These are phyloP conservation scores for Fusarium chaquense DNA, from an alignment of 2,329 filamentous ascomycete genomes.

Conservation along the genomic window DNA sequence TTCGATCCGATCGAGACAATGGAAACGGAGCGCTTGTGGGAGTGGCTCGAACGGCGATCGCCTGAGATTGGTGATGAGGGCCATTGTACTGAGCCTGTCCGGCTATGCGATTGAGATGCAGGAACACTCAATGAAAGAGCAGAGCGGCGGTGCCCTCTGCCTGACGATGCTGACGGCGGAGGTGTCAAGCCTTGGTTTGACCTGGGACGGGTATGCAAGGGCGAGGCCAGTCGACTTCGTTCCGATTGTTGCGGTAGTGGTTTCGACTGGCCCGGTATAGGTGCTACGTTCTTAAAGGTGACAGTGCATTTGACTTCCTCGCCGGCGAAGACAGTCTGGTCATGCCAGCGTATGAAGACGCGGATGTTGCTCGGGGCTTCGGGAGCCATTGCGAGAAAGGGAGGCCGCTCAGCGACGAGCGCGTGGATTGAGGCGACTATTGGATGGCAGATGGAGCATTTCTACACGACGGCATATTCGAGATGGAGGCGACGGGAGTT, in stretches of 20 bases:
- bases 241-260: conserved; percentile 45
- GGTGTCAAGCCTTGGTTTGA: conserved; percentile 60
- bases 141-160: conserved; percentile 71
- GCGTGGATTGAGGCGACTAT: conserved; percentile 46
- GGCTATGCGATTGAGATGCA: conserved; percentile 58
- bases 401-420: conserved; percentile 50
- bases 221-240: conserved; percentile 57
- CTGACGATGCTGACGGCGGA: conserved; percentile 55
- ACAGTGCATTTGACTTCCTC: conserved; percentile 96
- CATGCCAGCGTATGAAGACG: conserved; percentile 95
- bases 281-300: conserved; percentile 89
- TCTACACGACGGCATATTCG: conserved; percentile 43
- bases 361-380: conserved; percentile 78
- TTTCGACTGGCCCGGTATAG: conserved; percentile 55
- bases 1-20: conserved; percentile 81
- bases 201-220: conserved; percentile 58
- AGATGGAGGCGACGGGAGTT: conserved; percentile 10
- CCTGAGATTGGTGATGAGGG: conserved; percentile 49
- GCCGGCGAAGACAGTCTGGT: conserved; percentile 94
- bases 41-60: conserved; percentile 60
- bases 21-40: conserved; percentile 81
- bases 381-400: conserved; percentile 59
- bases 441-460: conserved; percentile 49
- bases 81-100: conserved; percentile 63
- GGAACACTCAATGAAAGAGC: conserved; percentile 73